These are phyloP conservation scores for Clitoria ternatea DNA, from an alignment of 306 rosid genomes.

Conservation along the genomic window DNA sequence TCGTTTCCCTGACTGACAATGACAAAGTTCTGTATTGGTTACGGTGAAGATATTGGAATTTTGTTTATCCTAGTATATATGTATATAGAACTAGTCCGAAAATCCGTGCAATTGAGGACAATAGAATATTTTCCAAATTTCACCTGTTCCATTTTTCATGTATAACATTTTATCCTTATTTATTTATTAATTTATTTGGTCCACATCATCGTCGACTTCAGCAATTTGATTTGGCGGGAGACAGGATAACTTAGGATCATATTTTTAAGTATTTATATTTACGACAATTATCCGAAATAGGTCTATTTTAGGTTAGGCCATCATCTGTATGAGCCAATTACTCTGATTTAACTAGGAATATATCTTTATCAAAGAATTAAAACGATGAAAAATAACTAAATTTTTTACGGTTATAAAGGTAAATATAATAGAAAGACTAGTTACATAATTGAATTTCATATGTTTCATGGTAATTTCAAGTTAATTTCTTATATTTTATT, in stretches of 20 bases:
- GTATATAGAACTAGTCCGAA: neutral
- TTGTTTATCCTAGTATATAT: conserved; percentile 10
- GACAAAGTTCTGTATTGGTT: conserved; percentile 7
- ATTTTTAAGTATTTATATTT: neutral
- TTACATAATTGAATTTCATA: no score
- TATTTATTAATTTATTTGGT: neutral
- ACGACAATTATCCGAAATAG: neutral
- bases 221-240: neutral
- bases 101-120: neutral
- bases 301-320: no score
- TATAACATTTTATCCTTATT: neutral
- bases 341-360: neutral
- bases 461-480: no score
- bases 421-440: neutral
- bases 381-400: neutral
- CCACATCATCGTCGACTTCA: neutral
- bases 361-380: neutral
- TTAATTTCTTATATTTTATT: no score
- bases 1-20: neutral
- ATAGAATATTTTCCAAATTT: neutral
- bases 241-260: neutral
- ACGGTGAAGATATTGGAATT: conserved; percentile 25
- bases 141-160: neutral
- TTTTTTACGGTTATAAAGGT: neutral
- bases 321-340: neutral